These are phyloP conservation scores for Leonotis leonurus DNA, from an alignment of 257 asterid genomes.

Conservation along the genomic window DNA sequence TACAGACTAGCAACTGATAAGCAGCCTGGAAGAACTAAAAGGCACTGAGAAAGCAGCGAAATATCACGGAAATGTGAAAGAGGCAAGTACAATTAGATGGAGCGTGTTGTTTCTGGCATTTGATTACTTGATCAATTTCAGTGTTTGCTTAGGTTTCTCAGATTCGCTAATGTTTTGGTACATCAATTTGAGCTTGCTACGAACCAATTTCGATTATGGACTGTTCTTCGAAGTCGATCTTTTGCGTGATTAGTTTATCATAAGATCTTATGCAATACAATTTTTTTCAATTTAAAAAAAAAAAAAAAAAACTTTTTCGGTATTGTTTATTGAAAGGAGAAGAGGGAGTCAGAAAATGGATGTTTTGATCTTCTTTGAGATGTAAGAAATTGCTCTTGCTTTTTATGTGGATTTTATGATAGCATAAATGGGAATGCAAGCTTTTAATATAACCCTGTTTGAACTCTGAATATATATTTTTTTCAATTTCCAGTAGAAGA, in stretches of 20 bases:
- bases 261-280: not conserved
- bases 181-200: not conserved
- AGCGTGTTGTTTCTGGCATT: not conserved
- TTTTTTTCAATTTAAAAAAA: not conserved
- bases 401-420: not conserved
- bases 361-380: not conserved
- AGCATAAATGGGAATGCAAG: not conserved
- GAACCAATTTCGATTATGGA: not conserved
- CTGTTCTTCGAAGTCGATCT: not conserved
- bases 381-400: not conserved
- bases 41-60: constrained; percentile 28
- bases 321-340: not conserved
- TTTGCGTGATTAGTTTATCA: not conserved
- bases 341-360: not conserved
- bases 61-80: not conserved
- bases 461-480: constrained; percentile 1
- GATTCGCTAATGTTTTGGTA: not conserved
- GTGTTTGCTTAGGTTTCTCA: not conserved
- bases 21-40: constrained; percentile 58
- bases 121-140: not conserved
- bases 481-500: not conserved
- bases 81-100: constrained; percentile 18
- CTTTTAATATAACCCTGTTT: not conserved
- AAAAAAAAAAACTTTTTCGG: no score
- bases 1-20: constrained; percentile 75